Evolutionary conservation across 305 asterid species (phyloP).

Genomic region (Ajuga reptans): DNA sequence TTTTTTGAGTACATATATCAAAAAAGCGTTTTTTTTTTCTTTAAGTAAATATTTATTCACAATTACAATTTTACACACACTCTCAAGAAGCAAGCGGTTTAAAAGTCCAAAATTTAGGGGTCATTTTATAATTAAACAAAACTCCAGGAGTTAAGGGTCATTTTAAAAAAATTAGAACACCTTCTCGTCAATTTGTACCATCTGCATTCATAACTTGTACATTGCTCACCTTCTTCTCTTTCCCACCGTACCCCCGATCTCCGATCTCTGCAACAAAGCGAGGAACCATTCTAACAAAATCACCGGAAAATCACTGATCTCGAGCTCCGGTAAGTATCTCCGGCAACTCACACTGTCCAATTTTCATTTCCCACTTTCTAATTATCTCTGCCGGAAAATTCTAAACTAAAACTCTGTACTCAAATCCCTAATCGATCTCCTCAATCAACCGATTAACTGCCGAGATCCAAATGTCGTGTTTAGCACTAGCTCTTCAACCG

Average conservation of each 20-base stretch:
- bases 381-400: neutral
- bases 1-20: no score
- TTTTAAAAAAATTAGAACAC: neutral
- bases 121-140: neutral
- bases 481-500: conserved; percentile 81
- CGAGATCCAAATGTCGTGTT: conserved; percentile 52
- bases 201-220: conserved; percentile 25
- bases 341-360: neutral
- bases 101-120: no score
- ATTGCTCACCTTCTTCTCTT: neutral
- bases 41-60: no score
- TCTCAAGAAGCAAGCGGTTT: no score
- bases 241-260: conserved; percentile 2
- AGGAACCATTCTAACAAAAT: neutral
- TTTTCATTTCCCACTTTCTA: neutral
- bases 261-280: conserved; percentile 22
- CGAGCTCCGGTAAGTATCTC: neutral
- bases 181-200: conserved; percentile 7
- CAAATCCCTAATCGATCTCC: conserved; percentile 14
- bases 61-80: no score
- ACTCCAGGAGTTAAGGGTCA: neutral
- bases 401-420: neutral
- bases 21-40: no score
- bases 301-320: conserved; percentile 15
- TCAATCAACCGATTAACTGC: conserved; percentile 6